phyloP scores from a whole-genome alignment of 2,329 filamentous ascomycete genomes.

The Neofusicoccum ribis region DNA sequence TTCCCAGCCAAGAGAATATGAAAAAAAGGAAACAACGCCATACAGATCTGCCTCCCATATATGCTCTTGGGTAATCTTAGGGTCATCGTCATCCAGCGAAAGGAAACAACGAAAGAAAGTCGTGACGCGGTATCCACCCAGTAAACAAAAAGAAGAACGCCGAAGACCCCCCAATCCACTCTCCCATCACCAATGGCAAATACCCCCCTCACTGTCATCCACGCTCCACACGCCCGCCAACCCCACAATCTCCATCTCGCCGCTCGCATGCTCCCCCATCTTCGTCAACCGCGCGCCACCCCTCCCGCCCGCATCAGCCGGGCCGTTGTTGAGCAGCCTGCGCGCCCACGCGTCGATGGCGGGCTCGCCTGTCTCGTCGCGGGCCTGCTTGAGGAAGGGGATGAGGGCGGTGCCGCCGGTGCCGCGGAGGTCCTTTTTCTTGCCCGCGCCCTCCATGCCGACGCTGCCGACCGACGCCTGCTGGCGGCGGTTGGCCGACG shows the following conservation, averaged over 20 bases:
- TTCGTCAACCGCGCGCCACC: slow-evolving; percentile 53
- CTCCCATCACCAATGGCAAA: slow-evolving; percentile 52
- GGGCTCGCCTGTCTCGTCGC: slow-evolving; percentile 93
- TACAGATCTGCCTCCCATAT: too few species aligned
- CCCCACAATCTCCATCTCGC: slow-evolving; percentile 63
- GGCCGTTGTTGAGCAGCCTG: slow-evolving; percentile 57
- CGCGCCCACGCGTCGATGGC: slow-evolving; percentile 70
- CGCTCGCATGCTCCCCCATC: slow-evolving; percentile 54
- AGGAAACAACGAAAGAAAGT: too few species aligned
- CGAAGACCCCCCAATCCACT: not conserved
- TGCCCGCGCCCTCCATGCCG: slow-evolving; percentile 22
- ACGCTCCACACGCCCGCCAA: slow-evolving; percentile 87
- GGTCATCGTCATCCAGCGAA: too few species aligned
- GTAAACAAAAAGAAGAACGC: not conserved
- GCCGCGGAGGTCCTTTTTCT: slow-evolving; percentile 66
- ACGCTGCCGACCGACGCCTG: slow-evolving; percentile 22
- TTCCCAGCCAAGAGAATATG: too few species aligned
- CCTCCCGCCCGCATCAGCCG: slow-evolving; percentile 30
- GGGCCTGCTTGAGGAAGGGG: slow-evolving; percentile 92
- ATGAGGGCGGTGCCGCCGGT: slow-evolving; percentile 94
- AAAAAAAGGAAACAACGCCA: too few species aligned
- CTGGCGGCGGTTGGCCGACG: slow-evolving; percentile 46
- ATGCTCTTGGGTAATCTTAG: too few species aligned
- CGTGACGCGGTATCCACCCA: too few species aligned
- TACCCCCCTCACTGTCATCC: slow-evolving; percentile 72